Evolutionary conservation across 495 filamentous ascomycete genomes (phyloP).

Genomic region (Pyrenula aspistea): DNA sequence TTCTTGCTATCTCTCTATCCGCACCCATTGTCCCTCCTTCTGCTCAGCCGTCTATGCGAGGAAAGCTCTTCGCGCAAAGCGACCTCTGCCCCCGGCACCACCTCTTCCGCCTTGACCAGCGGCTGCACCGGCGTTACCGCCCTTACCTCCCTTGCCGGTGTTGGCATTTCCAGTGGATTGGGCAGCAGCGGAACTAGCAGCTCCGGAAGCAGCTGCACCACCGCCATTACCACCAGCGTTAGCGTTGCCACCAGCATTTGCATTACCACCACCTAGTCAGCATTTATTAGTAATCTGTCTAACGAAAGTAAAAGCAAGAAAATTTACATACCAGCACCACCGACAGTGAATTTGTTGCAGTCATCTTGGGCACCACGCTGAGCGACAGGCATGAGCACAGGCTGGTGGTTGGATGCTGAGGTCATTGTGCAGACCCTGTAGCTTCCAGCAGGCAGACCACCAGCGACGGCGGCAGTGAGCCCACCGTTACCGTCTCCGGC

Average conservation of each 20-base stretch:
- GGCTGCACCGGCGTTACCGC: neutral
- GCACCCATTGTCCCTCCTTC: neutral
- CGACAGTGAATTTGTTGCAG: conserved; percentile 50
- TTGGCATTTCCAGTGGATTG: neutral
- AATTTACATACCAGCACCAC: conserved; percentile 10
- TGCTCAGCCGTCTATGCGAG: neutral
- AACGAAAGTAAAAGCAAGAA: neutral
- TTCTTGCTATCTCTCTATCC: neutral
- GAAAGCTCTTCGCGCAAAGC: neutral
- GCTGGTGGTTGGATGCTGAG: conserved; percentile 60
- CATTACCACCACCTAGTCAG: conserved; percentile 10
- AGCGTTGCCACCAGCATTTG: conserved; percentile 2
- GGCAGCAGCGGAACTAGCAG: neutral
- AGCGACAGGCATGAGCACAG: conserved; percentile 55
- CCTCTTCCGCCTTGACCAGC: neutral
- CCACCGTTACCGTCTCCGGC: conserved; percentile 50
- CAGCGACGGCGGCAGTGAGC: conserved; percentile 39
- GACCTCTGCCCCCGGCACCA: neutral
- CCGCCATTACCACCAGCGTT: conserved; percentile 1
- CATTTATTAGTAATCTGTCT: conserved; percentile 13
- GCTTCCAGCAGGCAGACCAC: conserved; percentile 50
- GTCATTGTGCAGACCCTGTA: conserved; percentile 67
- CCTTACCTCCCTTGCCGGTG: neutral
- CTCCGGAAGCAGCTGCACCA: neutral
- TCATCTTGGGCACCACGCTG: conserved; percentile 58